phyloP scores from a whole-genome alignment of 192 early-diverging fungal genomes.

The Mortierella claussenii region DNA sequence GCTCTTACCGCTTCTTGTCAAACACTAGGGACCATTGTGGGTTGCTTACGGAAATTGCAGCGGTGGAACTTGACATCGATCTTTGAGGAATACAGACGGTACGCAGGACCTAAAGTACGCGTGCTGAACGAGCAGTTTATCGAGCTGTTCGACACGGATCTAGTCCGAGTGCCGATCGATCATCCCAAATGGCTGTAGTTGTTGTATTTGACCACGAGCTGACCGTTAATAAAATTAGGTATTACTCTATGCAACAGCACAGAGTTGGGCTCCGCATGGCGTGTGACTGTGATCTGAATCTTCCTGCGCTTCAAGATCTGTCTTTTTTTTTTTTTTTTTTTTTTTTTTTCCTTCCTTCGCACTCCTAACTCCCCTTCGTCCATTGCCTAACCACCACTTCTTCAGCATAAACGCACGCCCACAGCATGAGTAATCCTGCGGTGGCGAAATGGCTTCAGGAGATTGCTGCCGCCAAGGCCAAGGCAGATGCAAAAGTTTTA shows the following conservation, averaged over 20 bases:
- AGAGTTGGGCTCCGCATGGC: too few species aligned
- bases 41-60: conserved; percentile 97
- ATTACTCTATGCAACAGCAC: too few species aligned
- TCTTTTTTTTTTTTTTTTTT: conserved; percentile 17
- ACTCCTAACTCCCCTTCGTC: not conserved
- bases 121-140: conserved; percentile 97
- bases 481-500: conserved; percentile 16
- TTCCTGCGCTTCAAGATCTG: too few species aligned
- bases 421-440: conserved; percentile 30
- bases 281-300: too few species aligned
- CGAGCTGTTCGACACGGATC: conserved; percentile 96
- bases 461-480: conserved; percentile 41
- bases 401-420: too few species aligned
- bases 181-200: conserved; percentile 83
- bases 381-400: too few species aligned
- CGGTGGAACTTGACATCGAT: conserved; percentile 98
- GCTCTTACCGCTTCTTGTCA: too few species aligned
- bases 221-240: too few species aligned
- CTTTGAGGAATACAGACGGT: conserved; percentile 97
- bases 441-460: conserved; percentile 41
- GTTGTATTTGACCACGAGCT: too few species aligned
- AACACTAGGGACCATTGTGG: conserved; percentile 97
- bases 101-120: conserved; percentile 96
- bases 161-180: conserved; percentile 83
- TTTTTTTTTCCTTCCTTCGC: not conserved